These are phyloP conservation scores for Starmerella vaccinii DNA, from an alignment of 805 yeast species.

Conservation along the genomic window DNA sequence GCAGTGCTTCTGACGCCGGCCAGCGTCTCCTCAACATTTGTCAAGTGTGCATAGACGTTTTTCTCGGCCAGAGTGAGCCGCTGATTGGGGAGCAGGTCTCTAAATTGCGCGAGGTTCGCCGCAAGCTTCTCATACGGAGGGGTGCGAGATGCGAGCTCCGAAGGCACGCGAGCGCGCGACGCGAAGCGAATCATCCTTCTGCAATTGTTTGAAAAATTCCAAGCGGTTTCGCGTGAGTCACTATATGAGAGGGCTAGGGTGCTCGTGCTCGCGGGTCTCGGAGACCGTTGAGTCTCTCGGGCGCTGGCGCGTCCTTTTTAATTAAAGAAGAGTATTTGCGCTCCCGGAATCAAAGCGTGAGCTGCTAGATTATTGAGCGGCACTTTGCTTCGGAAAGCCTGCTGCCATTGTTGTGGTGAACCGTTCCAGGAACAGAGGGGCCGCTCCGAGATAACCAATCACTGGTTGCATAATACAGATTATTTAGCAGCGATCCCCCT, in stretches of 20 bases:
- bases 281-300: background rate
- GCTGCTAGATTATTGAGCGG: too few relatives aligned
- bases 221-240: conserved; percentile 7
- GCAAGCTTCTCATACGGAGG: conserved; percentile 82
- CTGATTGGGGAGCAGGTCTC: conserved; percentile 46
- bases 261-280: too few relatives aligned
- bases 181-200: conserved; percentile 19
- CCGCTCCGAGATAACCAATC: too few relatives aligned
- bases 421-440: too few relatives aligned
- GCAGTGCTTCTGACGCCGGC: conserved; percentile 39
- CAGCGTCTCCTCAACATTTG: conserved; percentile 75
- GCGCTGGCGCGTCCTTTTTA: too few relatives aligned
- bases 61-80: conserved; percentile 94
- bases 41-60: conserved; percentile 83
- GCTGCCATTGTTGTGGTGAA: too few relatives aligned
- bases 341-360: too few relatives aligned
- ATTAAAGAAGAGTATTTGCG: too few relatives aligned
- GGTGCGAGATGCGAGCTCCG: conserved; percentile 54
- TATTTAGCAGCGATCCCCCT: too few relatives aligned
- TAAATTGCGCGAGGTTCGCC: conserved; percentile 52
- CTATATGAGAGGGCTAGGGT: conserved; percentile 8
- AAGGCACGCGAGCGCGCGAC: conserved; percentile 38
- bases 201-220: conserved; percentile 5
- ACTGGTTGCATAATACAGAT: too few relatives aligned
- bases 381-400: too few relatives aligned